A percentile compares a stretch with the other conserved stretches of the same genome.
Evolutionary conservation across 2,329 filamentous ascomycete genomes (phyloP).

Genomic region (Magnaporthales sp.): DNA sequence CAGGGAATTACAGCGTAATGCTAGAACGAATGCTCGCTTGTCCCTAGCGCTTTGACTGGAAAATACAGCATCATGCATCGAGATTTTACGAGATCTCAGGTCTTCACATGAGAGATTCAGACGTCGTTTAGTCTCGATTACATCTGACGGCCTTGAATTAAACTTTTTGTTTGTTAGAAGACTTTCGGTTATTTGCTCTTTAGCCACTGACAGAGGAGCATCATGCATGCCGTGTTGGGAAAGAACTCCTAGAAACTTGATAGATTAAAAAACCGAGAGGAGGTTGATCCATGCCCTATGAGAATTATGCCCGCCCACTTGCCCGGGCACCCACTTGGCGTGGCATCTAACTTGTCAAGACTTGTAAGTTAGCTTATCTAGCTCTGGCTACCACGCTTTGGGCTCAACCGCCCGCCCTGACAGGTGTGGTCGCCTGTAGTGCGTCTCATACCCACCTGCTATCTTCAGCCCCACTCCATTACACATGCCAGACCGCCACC

Average conservation of each 20-base stretch:
- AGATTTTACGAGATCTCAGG: neutral
- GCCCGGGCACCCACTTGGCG: neutral
- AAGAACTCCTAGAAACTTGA: neutral
- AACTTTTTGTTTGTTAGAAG: neutral
- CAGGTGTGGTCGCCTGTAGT: neutral
- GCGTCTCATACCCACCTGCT: neutral
- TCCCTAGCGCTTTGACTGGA: neutral
- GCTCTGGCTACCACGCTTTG: no score
- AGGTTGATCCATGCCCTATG: neutral
- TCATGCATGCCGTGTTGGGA: neutral
- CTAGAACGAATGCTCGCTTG: no score
- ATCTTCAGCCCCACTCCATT: neutral
- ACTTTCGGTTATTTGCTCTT: neutral
- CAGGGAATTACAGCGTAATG: no score
- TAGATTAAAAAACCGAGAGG: neutral
- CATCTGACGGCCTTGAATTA: neutral
- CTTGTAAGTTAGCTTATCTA: neutral
- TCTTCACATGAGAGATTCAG: neutral
- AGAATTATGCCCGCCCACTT: neutral
- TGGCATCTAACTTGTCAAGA: neutral
- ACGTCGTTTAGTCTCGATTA: neutral
- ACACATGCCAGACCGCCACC: neutral
- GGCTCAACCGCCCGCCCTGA: neutral
- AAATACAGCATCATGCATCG: neutral
- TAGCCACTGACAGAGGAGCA: neutral